Evolutionary conservation across 2,329 filamentous ascomycete species (phyloP).

Genomic region (Xylariaceae sp.): DNA sequence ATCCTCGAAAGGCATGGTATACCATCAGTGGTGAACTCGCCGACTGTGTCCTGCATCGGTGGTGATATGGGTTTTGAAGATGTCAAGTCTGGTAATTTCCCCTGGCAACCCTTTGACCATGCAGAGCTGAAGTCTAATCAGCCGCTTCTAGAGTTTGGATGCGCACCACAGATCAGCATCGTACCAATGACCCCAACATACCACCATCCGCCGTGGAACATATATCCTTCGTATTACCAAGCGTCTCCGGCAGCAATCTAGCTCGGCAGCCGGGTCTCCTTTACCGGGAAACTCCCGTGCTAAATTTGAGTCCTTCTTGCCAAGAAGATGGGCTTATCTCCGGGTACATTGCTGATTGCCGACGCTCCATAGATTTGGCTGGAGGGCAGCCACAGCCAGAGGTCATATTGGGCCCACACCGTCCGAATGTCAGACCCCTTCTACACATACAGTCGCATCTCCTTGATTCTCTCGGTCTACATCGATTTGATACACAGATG

Average conservation of each 20-base stretch:
- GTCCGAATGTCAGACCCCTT: conserved; percentile 43
- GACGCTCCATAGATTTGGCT: conserved; percentile 39
- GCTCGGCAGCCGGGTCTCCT: conserved; percentile 13
- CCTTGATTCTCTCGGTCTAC: conserved; percentile 28
- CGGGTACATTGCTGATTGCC: conserved; percentile 46
- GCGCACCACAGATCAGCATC: conserved; percentile 40
- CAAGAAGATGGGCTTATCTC: conserved; percentile 45
- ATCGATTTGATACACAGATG: conserved; percentile 28
- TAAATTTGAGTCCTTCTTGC: conserved; percentile 39
- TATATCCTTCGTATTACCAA: conserved; percentile 46
- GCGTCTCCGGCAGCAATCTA: conserved; percentile 35
- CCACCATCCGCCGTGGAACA: conserved; percentile 43
- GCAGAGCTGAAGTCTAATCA: conserved; percentile 37
- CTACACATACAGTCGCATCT: conserved; percentile 27
- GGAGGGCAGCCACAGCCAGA: conserved; percentile 30
- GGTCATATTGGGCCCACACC: conserved; percentile 42
- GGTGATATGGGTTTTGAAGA: conserved; percentile 45
- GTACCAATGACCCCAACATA: conserved; percentile 42
- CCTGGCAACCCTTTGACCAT: conserved; percentile 16
- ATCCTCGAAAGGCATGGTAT: conserved; percentile 47
- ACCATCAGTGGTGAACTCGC: conserved; percentile 39
- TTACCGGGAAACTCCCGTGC: conserved; percentile 45
- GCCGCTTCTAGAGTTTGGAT: conserved; percentile 41
- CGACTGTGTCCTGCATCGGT: conserved; percentile 39
- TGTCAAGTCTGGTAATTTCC: conserved; percentile 41